Percentiles rank a stretch among this genome's conserved stretches.
Evolutionary conservation across 169 alveolate genomes (phyloP).

Genomic region (Plasmodium blacklocki): DNA sequence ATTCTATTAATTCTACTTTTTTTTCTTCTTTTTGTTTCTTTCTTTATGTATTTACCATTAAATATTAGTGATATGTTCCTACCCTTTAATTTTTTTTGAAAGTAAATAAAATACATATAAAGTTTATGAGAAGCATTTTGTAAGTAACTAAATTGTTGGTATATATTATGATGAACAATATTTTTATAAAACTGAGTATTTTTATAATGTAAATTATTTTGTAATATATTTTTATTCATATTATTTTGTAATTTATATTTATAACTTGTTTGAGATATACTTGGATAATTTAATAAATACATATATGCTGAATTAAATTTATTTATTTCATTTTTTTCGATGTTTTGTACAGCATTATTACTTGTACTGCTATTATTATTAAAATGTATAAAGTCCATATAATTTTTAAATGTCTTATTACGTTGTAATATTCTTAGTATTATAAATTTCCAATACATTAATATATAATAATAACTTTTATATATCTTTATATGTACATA

Average conservation of each 20-base stretch:
- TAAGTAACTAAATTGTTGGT: slow-evolving; percentile 25
- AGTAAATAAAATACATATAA: slow-evolving; percentile 9
- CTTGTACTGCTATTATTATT: neutral
- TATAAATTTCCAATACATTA: slow-evolving; percentile 64
- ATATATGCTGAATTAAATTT: neutral
- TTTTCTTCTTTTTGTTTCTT: slow-evolving; percentile 17
- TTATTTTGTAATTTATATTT: slow-evolving; percentile 39
- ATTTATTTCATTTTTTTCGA: neutral
- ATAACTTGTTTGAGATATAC: slow-evolving; percentile 59
- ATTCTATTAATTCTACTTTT: slow-evolving; percentile 10
- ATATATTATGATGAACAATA: slow-evolving; percentile 28
- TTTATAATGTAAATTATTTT: slow-evolving; percentile 39
- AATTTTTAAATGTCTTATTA: slow-evolving; percentile 44
- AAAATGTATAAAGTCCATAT: slow-evolving; percentile 33
- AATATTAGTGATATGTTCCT: too few species aligned
- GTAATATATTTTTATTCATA: slow-evolving; percentile 11
- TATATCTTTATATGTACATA: slow-evolving; percentile 18
- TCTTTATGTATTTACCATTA: neutral
- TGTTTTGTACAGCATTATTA: neutral
- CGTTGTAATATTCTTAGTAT: slow-evolving; percentile 5
- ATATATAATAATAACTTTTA: slow-evolving; percentile 41
- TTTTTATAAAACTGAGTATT: slow-evolving; percentile 18
- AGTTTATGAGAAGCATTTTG: slow-evolving; percentile 39
- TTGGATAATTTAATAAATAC: slow-evolving; percentile 36
- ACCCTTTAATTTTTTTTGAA: slow-evolving; percentile 5